phyloP scores from a whole-genome alignment of 352 stramenopile genomes.

The Phytopythium vexans region DNA sequence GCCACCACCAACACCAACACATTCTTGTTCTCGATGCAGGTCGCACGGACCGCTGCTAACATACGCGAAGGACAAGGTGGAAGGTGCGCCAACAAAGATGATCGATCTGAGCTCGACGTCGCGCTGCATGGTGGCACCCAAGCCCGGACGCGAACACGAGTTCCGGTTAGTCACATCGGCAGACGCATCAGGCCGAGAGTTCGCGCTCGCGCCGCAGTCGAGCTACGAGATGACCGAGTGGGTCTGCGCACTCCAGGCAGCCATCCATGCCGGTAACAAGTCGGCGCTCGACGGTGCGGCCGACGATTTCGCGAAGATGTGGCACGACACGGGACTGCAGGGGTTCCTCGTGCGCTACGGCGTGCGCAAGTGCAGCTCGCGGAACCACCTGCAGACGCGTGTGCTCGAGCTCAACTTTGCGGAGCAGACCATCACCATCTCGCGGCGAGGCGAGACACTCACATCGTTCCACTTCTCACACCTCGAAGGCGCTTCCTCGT shows the following conservation, averaged over 20 bases:
- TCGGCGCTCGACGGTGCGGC: conserved; percentile 63
- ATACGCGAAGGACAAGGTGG: conserved; percentile 67
- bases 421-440: conserved; percentile 80
- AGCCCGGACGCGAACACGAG: conserved; percentile 60
- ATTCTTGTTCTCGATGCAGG: conserved; percentile 10
- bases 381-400: conserved; percentile 79
- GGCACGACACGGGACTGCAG: conserved; percentile 75
- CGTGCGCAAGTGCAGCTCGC: conserved; percentile 72
- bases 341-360: conserved; percentile 82
- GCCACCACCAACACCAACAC: neutral
- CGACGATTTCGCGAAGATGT: conserved; percentile 69
- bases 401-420: conserved; percentile 87
- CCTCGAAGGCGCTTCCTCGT: conserved; percentile 41
- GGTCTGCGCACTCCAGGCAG: conserved; percentile 74
- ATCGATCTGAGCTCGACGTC: conserved; percentile 80
- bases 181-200: conserved; percentile 64
- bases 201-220: conserved; percentile 53
- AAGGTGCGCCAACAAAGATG: conserved; percentile 47
- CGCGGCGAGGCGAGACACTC: conserved; percentile 70
- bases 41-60: conserved; percentile 73
- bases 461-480: conserved; percentile 77
- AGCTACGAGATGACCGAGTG: conserved; percentile 83
- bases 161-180: conserved; percentile 79
- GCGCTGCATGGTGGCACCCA: conserved; percentile 57
- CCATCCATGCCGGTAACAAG: conserved; percentile 80